A percentile compares a stretch with the other conserved stretches of the same genome.
Evolutionary conservation across 179 eudicot species (phyloP).

Genomic region (Spinacia oleracea): DNA sequence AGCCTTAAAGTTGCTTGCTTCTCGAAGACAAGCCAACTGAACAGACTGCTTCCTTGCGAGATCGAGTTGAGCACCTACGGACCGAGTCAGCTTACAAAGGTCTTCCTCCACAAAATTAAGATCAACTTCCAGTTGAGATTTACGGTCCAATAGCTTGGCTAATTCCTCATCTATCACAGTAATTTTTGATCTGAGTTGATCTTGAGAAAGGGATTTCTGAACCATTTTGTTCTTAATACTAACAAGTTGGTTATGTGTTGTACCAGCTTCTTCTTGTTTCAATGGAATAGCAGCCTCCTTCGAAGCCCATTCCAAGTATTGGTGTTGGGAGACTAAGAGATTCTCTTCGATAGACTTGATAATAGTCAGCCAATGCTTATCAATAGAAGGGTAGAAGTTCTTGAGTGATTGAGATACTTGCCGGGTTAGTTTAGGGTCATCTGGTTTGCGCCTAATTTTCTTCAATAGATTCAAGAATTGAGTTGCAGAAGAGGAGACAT

Average conservation of each 20-base stretch:
- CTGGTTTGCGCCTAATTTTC: not conserved
- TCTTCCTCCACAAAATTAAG: not conserved
- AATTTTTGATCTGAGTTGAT: not conserved
- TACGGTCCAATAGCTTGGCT: not conserved
- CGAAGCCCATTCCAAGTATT: not conserved
- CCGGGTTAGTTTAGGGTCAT: not conserved
- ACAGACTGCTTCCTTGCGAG: not conserved
- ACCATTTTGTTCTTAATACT: not conserved
- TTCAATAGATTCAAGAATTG: not conserved
- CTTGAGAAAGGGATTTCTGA: not conserved
- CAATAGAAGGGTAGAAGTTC: not conserved
- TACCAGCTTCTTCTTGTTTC: not conserved
- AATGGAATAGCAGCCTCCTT: not conserved
- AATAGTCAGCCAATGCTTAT: not conserved
- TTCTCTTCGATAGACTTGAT: not conserved
- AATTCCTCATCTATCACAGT: not conserved
- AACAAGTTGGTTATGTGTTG: not conserved
- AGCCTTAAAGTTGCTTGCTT: not conserved
- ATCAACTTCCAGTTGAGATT: no score
- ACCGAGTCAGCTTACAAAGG: not conserved
- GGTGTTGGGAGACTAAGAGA: not conserved
- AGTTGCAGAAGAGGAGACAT: not conserved
- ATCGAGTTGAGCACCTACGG: not conserved
- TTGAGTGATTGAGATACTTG: not conserved
- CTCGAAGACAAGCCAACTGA: not conserved